Conservation (phyloP, 371 early-diverging fungal genomes). For the Rhizomucor miehei region DNA sequence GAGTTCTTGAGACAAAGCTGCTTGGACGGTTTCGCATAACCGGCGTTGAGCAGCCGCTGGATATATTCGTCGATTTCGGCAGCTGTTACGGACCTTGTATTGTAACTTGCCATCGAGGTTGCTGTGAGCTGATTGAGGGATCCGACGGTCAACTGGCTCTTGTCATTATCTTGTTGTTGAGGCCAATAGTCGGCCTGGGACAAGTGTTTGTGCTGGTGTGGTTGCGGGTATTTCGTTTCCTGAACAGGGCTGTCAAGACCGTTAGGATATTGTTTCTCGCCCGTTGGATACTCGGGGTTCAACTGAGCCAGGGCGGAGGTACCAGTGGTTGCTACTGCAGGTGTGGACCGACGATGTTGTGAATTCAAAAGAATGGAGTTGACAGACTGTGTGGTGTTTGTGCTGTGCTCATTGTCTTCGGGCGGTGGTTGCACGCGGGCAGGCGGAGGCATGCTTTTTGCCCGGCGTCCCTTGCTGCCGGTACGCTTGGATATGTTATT, state of each 20-base stretch:
- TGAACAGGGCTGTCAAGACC: constrained; percentile 3
- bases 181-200: constrained; percentile 44
- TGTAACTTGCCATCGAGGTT: constrained; percentile 36
- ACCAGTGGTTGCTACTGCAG: constrained; percentile 6
- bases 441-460: constrained; percentile 21
- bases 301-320: constrained; percentile 31
- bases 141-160: constrained; percentile 37
- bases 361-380: constrained; percentile 40
- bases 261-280: constrained; percentile 5
- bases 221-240: constrained; percentile 34
- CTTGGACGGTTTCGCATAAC: constrained; percentile 75
- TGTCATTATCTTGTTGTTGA: constrained; percentile 17
- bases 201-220: constrained; percentile 38
- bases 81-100: constrained; percentile 25
- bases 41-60: constrained; percentile 75
- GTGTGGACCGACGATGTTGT: constrained; percentile 27
- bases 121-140: constrained; percentile 48
- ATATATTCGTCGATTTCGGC: constrained; percentile 86
- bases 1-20: constrained; percentile 72
- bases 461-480: constrained; percentile 13
- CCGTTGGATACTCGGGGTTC: constrained; percentile 44
- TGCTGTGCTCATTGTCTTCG: constrained; percentile 43
- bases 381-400: constrained; percentile 46
- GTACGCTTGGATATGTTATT: constrained; percentile 18
- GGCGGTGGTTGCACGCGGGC: constrained; percentile 3